These are phyloP conservation scores for Aspergillus eucalypticola DNA, from an alignment of 2,329 filamentous ascomycete genomes.

Conservation along the genomic window DNA sequence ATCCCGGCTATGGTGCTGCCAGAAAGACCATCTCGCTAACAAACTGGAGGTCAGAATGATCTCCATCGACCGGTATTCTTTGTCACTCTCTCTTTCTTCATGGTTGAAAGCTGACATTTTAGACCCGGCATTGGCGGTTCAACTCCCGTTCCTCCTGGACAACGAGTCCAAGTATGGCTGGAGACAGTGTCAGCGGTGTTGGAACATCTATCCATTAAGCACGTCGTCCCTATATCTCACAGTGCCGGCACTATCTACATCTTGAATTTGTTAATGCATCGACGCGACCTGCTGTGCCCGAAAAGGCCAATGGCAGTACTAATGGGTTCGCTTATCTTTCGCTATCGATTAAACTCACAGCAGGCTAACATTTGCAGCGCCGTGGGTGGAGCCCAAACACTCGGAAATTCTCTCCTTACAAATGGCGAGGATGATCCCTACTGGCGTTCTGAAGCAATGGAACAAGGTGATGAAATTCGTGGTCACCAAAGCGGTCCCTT, in stretches of 20 bases:
- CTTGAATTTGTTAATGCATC: not conserved
- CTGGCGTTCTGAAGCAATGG: not conserved
- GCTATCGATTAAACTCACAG: too few species aligned
- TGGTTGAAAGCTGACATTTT: not conserved
- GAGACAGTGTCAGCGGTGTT: not conserved
- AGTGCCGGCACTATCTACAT: slow-evolving; percentile 1
- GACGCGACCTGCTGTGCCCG: not conserved
- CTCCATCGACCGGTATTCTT: not conserved
- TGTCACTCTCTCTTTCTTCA: not conserved
- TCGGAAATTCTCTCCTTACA: slow-evolving; percentile 4
- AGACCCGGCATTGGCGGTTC: slow-evolving; percentile 3
- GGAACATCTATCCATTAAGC: not conserved
- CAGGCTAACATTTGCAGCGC: not conserved
- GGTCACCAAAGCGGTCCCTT: not conserved
- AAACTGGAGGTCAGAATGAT: not conserved
- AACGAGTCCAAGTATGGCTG: slow-evolving; percentile 2
- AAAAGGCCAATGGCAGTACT: not conserved
- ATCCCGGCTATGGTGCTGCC: not conserved
- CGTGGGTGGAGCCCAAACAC: slow-evolving; percentile 5
- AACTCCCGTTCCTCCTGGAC: not conserved
- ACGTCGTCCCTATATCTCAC: slow-evolving; percentile 1
- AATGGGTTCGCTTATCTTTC: not conserved
- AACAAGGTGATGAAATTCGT: not conserved
- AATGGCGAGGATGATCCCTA: slow-evolving; percentile 2
- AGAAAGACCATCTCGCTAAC: slow-evolving; percentile 1